Evolutionary conservation across 306 rosid species (phyloP).

Genomic region (Inga laurina): DNA sequence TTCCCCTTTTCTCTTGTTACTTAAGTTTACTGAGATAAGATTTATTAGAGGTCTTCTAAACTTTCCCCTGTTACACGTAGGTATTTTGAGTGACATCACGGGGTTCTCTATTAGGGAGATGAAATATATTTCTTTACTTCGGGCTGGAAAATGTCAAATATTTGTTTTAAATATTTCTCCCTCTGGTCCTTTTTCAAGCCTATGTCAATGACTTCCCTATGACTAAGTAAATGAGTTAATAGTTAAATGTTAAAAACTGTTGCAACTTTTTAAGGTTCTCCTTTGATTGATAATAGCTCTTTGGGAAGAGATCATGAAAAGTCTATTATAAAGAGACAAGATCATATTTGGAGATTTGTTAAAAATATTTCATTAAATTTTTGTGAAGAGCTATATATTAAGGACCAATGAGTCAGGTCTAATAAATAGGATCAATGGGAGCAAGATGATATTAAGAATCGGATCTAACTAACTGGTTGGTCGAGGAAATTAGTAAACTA

Average conservation of each 20-base stretch:
- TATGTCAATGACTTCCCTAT: background rate
- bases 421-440: background rate
- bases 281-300: background rate
- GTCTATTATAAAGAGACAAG: background rate
- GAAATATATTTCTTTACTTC: background rate
- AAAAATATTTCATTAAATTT: background rate
- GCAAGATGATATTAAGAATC: background rate
- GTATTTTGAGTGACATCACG: background rate
- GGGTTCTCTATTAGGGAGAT: conserved; percentile 1
- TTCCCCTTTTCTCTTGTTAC: background rate
- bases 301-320: background rate
- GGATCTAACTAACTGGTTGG: background rate
- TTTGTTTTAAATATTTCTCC: background rate
- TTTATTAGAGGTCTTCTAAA: background rate
- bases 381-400: background rate
- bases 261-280: background rate
- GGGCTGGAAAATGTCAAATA: background rate
- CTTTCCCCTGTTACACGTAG: background rate
- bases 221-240: too few species aligned
- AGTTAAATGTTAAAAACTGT: too few species aligned
- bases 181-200: background rate
- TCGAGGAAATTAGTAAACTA: background rate
- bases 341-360: background rate
- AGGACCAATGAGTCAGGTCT: background rate
- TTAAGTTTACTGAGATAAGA: too few species aligned